Evolutionary conservation across 352 stramenopile species (phyloP).

Genomic region (Pythium myriotylum): DNA sequence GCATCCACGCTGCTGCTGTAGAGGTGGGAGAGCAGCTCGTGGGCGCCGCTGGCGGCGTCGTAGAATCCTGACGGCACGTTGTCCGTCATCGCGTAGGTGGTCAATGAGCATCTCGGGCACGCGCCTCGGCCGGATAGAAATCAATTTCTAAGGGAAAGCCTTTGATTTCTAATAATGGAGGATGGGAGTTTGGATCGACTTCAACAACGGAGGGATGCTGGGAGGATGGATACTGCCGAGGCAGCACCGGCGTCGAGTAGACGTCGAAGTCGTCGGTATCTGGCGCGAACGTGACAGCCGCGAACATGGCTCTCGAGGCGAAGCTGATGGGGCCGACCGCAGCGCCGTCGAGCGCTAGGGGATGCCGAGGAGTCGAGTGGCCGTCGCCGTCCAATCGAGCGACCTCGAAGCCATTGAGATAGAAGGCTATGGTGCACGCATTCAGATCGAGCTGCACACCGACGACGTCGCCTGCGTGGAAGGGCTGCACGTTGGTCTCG

Average conservation of each 20-base stretch:
- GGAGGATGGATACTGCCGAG: neutral
- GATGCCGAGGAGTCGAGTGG: neutral
- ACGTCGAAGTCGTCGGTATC: slow-evolving; percentile 40
- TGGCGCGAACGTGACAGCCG: slow-evolving; percentile 34
- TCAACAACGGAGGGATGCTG: slow-evolving; percentile 7
- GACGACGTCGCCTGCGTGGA: slow-evolving; percentile 40
- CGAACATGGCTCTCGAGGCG: slow-evolving; percentile 32
- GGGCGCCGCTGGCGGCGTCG: slow-evolving; percentile 46
- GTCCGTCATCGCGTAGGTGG: neutral
- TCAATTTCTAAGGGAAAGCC: neutral
- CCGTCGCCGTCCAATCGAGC: neutral
- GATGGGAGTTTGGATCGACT: slow-evolving; percentile 1
- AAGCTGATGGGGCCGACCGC: slow-evolving; percentile 4
- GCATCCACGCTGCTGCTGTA: slow-evolving; percentile 28
- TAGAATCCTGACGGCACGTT: slow-evolving; percentile 49
- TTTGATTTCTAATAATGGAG: slow-evolving; percentile 1
- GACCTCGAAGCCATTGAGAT: slow-evolving; percentile 43
- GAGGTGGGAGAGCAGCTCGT: slow-evolving; percentile 50
- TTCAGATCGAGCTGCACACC: slow-evolving; percentile 57
- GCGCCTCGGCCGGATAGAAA: slow-evolving; percentile 19
- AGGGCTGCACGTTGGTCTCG: slow-evolving; percentile 29
- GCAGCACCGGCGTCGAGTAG: slow-evolving; percentile 22
- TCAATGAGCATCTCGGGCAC: neutral
- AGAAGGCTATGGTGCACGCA: slow-evolving; percentile 41
- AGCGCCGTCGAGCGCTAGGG: too few species aligned